A percentile compares a stretch with the other conserved stretches of the same genome.
Conservation (phyloP, 2,329 filamentous ascomycete genomes). For the Fusarium phyllophilum region DNA sequence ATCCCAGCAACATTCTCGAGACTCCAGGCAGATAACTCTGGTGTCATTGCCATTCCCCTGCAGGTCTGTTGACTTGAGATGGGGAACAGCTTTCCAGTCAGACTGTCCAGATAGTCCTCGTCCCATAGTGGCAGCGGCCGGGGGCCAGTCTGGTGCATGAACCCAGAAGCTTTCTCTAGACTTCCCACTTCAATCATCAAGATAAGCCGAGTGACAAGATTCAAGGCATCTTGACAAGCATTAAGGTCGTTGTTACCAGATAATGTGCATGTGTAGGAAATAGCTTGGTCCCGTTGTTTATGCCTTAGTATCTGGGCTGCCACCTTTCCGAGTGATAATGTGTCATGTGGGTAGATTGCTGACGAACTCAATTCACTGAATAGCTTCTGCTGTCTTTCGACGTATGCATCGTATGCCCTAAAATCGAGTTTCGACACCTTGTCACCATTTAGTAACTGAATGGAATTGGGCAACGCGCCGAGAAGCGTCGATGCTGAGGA, state of each 20-base stretch:
- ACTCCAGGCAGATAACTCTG: accelerated
- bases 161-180: background rate
- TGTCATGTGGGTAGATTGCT: accelerated
- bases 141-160: accelerated
- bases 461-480: accelerated
- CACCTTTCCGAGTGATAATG: accelerated
- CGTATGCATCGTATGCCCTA: background rate
- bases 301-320: accelerated
- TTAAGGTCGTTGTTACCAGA: accelerated
- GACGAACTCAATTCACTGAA: background rate
- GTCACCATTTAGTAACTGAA: accelerated
- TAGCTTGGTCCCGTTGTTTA: accelerated
- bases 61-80: accelerated
- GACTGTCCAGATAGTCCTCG: accelerated
- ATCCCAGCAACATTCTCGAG: background rate
- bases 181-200: background rate
- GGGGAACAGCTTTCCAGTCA: accelerated
- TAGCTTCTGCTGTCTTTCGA: accelerated
- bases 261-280: accelerated
- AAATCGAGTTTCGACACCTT: background rate
- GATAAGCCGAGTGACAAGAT: accelerated
- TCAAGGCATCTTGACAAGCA: background rate
- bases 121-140: background rate
- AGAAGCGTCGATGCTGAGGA: background rate
- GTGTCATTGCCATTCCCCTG: accelerated